Base-by-base conservation (phyloP, 2,329 filamentous ascomycete genomes). In the Epichloe glyceriae region DNA sequence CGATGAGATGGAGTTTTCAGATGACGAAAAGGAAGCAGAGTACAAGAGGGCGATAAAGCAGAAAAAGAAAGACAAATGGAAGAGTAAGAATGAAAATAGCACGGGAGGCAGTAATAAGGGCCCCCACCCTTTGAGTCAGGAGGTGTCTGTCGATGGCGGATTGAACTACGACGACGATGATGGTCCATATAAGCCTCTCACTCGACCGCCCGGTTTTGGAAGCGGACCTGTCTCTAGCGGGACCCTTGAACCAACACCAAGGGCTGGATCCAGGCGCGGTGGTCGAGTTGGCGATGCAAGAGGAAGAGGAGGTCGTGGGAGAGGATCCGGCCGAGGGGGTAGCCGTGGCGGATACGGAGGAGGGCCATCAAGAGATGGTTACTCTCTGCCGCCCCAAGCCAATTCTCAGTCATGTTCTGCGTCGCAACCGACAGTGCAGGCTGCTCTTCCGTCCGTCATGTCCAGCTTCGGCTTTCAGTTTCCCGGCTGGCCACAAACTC, bases 1-100 rank as follows among this genome's bases (percentile, higher is more conserved):
- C 34, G 87, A 95, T 38, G 91, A 97, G 64, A 79, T 88, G 58
- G 93, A 97, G 63, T 97, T 97, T 65, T 96, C 91, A 0, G 93
- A 98, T 58, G 93, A 98, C 60, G 93, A 98, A 68, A 86, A 87
- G 58, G 93, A 98, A 67, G 85, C 85, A 7, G 87, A 89, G 59
- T 81, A 88, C 63, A 94, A 85, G 70, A 72, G 78, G 51, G 75
- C 76, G 53, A 60, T 80, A 49, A 89, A 89, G 67, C 76, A 82
- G 55, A 84, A 84, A 67, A 80, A 77, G 59, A 79, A 73, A 61
- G 72, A 72, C 33, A 67, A 65, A 53, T 65, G 61, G 61, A 72
- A 70, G 54, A 70, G 67, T 49, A 73, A 66, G 54, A 68, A 66
- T 42, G 69, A 66, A 34, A 65, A 63, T 19, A 68, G 68, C 20